These are phyloP conservation scores for Stellera chamaejasme DNA, from an alignment of 345 rosid species.

Conservation along the genomic window DNA sequence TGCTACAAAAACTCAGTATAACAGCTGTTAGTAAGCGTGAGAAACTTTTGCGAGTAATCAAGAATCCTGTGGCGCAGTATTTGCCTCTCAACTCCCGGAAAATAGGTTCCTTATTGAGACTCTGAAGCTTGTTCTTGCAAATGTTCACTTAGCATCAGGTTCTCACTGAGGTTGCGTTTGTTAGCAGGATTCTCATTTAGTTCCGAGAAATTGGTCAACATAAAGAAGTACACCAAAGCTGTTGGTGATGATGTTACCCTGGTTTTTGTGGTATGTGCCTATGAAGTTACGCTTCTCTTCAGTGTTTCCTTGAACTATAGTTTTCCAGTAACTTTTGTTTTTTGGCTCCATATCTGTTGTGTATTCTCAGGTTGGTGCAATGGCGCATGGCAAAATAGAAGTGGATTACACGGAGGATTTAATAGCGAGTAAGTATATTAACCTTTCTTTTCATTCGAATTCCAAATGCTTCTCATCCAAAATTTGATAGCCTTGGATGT, in stretches of 20 bases:
- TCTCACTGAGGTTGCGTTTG: slow-evolving; percentile 5
- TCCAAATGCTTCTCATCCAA: background rate
- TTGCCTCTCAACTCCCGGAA: slow-evolving; percentile 54
- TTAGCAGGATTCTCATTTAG: slow-evolving; percentile 75
- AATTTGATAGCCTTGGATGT: background rate
- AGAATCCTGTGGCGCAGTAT: slow-evolving; percentile 63
- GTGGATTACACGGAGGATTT: slow-evolving; percentile 52
- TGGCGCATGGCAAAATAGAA: slow-evolving; percentile 81
- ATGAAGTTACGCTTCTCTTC: background rate
- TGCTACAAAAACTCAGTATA: slow-evolving; percentile 76
- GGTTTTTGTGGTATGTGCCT: slow-evolving; percentile 77
- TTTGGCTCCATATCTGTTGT: background rate
- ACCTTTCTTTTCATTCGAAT: slow-evolving; percentile 1
- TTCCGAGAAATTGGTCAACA: slow-evolving; percentile 56
- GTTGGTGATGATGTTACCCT: slow-evolving; percentile 44
- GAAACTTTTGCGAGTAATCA: slow-evolving; percentile 69
- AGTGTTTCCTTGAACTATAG: background rate
- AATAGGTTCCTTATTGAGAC: slow-evolving; percentile 39
- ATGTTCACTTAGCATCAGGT: background rate
- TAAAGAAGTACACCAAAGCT: slow-evolving; percentile 50
- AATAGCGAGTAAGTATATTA: slow-evolving; percentile 41
- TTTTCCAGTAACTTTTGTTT: background rate
- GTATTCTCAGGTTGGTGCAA: slow-evolving; percentile 63
- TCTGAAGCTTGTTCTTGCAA: background rate
- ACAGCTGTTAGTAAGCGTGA: slow-evolving; percentile 67